Evolutionary conservation across 2,329 filamentous ascomycete genomes (phyloP), one percentile per base, ranked within the genome.

Genomic region (Fusarium sp.): DNA sequence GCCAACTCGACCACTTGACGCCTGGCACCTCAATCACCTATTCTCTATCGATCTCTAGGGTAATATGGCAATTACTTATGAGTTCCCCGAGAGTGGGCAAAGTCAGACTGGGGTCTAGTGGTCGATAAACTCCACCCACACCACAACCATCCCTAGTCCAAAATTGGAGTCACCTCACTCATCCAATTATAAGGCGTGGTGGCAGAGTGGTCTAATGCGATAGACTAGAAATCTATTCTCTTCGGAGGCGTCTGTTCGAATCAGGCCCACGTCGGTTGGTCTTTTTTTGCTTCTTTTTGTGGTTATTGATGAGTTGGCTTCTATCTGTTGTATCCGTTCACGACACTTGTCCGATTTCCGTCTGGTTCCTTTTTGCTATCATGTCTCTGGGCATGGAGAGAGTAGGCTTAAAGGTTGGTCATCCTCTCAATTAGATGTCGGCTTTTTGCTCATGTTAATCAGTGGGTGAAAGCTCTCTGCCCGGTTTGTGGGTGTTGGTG

Each of bases 141-240:
- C 18, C 14, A n/a, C 14, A n/a, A 22, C 11, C n/a, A 14, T 61
- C 3, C 54, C 10, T 58, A 58, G 22, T 24, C 16, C 10, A 10
- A 18, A 14, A 63, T 56, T 56, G n/a, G 11, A 16, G 6, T 8
- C 5, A 1, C 2, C 13, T 24, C 9, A 35, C 6, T 5, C 22
- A 70, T 20, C 67, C 62, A 71, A 71, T 71, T 2, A 67, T 5
- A 62, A 71, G 78, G 77, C 78, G 77, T 66, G 71, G 78, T 79
- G 78, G 78, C 78, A 78, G 78, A 79, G 78, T 79, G 78, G 78
- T 79, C 78, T 74, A 79, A 79, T 77, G 78, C 78, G 78, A 78
- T 78, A 78, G 78, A 79, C 76, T 79, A 79, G 78, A 79, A 79
- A 79, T 79, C 78, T 78, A 77, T 77, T 79, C 77, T 76, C 78